Conservation (phyloP, 2,329 filamentous ascomycete species). For the Cercospora zeae-maydis region DNA sequence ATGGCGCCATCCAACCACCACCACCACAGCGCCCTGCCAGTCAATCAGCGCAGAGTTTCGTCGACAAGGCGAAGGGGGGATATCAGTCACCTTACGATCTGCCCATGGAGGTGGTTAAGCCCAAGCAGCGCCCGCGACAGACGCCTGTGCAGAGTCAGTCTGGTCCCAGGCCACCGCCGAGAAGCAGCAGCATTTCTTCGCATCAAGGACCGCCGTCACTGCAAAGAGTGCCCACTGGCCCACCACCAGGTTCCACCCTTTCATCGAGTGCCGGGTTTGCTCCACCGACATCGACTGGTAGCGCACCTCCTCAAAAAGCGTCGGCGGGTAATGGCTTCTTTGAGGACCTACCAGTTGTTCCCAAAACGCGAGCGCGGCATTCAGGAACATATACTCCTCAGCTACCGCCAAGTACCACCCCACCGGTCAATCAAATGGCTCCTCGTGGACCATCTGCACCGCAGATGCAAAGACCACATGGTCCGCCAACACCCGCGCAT, state of each 20-base stretch:
- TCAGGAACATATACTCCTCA: slow-evolving; percentile 31
- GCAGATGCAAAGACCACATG: slow-evolving; percentile 19
- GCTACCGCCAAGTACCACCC: slow-evolving; percentile 15
- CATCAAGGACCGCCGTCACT: slow-evolving; percentile 11
- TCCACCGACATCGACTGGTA: slow-evolving; percentile 12
- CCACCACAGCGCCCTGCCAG: slow-evolving; percentile 49
- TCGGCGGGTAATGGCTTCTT: slow-evolving; percentile 45
- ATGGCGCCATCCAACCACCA: slow-evolving; percentile 20
- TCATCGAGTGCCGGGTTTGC: slow-evolving; percentile 40
- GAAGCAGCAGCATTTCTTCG: slow-evolving; percentile 55
- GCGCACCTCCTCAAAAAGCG: slow-evolving; percentile 2
- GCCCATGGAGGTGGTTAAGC: slow-evolving; percentile 79
- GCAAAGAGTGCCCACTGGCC: slow-evolving; percentile 11
- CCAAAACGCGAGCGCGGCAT: slow-evolving; percentile 39
- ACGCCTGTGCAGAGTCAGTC: slow-evolving; percentile 24
- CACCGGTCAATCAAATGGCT: slow-evolving; percentile 18
- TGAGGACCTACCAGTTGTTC: slow-evolving; percentile 46
- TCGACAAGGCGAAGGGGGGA: slow-evolving; percentile 82
- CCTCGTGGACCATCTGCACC: slow-evolving; percentile 17
- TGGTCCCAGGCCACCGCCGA: slow-evolving; percentile 50
- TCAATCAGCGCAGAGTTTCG: slow-evolving; percentile 68
- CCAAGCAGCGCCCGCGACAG: slow-evolving; percentile 50
- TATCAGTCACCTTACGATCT: slow-evolving; percentile 95
- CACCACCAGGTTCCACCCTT: slow-evolving; percentile 34
- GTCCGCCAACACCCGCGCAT: slow-evolving; percentile 26